These are phyloP conservation scores for Magnolia changhungtana DNA, from an alignment of 164 flowering plant genomes.

Conservation along the genomic window DNA sequence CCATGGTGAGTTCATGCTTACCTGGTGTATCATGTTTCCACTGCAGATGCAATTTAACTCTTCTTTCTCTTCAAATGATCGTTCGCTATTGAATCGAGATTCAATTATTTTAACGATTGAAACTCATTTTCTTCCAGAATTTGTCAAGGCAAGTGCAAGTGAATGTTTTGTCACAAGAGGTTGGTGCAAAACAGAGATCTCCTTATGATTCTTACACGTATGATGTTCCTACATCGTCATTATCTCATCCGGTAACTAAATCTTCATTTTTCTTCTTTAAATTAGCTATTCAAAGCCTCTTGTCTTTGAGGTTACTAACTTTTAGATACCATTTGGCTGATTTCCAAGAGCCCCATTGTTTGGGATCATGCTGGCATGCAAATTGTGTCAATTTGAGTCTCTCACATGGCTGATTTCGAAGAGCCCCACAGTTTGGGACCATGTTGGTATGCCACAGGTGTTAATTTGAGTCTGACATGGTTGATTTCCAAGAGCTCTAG, in stretches of 20 bases:
- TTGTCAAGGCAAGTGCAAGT: slow-evolving; percentile 35
- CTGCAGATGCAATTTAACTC: not conserved
- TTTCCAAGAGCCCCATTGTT: no score
- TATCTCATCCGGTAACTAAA: slow-evolving; percentile 43
- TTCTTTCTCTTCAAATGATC: slow-evolving; percentile 10
- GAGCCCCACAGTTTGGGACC: no score
- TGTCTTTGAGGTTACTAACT: no score
- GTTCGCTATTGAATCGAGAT: not conserved
- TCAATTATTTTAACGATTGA: not conserved
- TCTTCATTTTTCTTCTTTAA: not conserved
- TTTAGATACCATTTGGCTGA: no score
- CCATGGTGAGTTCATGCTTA: slow-evolving; percentile 35
- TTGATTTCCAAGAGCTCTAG: no score
- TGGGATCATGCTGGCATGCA: no score
- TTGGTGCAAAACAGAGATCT: slow-evolving; percentile 57
- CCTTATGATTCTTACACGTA: slow-evolving; percentile 49
- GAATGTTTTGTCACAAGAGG: slow-evolving; percentile 50
- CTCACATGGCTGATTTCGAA: no score
- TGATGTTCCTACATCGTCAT: slow-evolving; percentile 44
- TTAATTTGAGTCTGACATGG: no score
- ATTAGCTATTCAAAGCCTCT: no score
- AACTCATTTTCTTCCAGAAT: slow-evolving; percentile 3
- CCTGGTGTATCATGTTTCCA: not conserved
- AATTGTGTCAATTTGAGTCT: no score
- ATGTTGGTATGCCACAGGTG: no score